A percentile compares a stretch with the other conserved stretches of the same genome.
Conservation (phyloP, 345 rosid species). For the Salix brachista region DNA sequence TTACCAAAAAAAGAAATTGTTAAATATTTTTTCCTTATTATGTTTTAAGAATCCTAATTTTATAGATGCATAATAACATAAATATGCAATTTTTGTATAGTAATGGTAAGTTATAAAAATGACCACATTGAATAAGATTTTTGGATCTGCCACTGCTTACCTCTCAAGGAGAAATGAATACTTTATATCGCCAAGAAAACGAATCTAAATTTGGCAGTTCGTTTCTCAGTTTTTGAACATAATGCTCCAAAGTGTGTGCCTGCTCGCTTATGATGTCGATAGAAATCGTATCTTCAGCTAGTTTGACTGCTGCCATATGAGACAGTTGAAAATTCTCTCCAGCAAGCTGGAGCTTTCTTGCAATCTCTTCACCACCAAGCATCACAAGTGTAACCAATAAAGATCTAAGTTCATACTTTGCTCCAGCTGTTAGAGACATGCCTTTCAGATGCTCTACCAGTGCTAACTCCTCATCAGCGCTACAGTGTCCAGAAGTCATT, state of each 20-base stretch:
- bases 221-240: constrained; percentile 33
- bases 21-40: too few relatives aligned
- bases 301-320: constrained; percentile 73
- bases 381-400: constrained; percentile 66
- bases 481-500: constrained; percentile 28
- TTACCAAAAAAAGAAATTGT: too few relatives aligned
- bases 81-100: too few relatives aligned
- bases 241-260: constrained; percentile 50
- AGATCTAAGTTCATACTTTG: constrained; percentile 73
- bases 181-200: constrained; percentile 72
- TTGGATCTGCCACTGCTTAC: neutral
- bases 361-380: constrained; percentile 62
- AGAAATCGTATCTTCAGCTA: constrained; percentile 67
- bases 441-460: constrained; percentile 89
- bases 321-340: constrained; percentile 73
- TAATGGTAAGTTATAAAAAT: too few relatives aligned
- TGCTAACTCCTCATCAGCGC: constrained; percentile 94
- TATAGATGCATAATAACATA: too few relatives aligned
- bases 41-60: too few relatives aligned
- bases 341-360: constrained; percentile 60
- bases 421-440: constrained; percentile 65
- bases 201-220: constrained; percentile 45
- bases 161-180: constrained; percentile 52
- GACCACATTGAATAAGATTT: too few relatives aligned
- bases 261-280: constrained; percentile 55